Evolutionary conservation across 257 asterid species (phyloP).

Genomic region (Coffea eugenioides): DNA sequence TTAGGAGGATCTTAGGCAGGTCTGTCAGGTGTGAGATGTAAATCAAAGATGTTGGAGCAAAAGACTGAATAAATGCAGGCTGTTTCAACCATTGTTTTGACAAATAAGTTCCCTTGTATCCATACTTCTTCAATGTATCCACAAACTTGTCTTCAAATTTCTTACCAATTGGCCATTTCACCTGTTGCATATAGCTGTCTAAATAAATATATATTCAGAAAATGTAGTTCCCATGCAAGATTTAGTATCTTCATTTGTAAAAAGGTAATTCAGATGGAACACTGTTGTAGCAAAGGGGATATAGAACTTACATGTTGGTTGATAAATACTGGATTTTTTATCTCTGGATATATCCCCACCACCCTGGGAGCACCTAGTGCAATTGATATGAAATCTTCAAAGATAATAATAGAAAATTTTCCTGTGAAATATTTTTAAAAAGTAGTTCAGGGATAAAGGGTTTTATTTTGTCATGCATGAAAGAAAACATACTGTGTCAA

Average conservation of each 20-base stretch:
- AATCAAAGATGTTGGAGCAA: conserved; percentile 87
- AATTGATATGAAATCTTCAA: conserved; percentile 81
- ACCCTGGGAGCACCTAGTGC: conserved; percentile 84
- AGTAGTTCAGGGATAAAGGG: background rate
- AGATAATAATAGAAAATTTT: conserved; percentile 69
- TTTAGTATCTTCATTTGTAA: background rate
- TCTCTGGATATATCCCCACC: conserved; percentile 97
- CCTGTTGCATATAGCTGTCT: conserved; percentile 42
- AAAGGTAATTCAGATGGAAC: background rate
- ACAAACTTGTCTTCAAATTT: conserved; percentile 86
- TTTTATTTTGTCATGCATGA: conserved; percentile 14
- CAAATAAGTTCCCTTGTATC: conserved; percentile 81
- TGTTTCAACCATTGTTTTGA: conserved; percentile 81
- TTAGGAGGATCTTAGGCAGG: conserved; percentile 78
- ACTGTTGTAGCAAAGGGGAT: conserved; percentile 12
- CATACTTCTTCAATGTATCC: conserved; percentile 64
- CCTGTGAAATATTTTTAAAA: conserved; percentile 42
- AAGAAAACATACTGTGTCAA: too few relatives aligned
- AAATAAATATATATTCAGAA: background rate
- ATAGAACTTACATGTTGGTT: conserved; percentile 70
- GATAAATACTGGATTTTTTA: conserved; percentile 82
- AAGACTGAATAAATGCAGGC: conserved; percentile 88
- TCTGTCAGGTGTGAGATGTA: conserved; percentile 68
- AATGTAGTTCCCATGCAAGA: too few relatives aligned
- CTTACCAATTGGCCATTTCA: conserved; percentile 82